Conservation (phyloP, 768 basidiomycete genomes). For the Amanita thiersii region DNA sequence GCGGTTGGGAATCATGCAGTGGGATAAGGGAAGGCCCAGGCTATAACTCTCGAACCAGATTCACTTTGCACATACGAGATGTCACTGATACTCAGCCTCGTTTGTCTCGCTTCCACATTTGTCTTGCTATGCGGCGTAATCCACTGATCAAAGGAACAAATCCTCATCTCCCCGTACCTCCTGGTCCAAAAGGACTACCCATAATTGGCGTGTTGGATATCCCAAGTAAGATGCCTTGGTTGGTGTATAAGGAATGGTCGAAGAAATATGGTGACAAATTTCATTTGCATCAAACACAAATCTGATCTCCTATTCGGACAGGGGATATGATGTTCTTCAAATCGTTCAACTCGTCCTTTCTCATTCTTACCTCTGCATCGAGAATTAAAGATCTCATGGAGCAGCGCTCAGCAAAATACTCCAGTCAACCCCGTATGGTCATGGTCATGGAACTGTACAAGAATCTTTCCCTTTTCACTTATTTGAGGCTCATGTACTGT, state of each 20-base stretch:
- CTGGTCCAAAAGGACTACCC: neutral
- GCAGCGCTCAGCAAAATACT: conserved; percentile 9
- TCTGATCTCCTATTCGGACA: neutral
- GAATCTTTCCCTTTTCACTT: neutral
- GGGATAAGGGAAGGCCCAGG: too few relatives aligned
- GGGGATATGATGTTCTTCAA: neutral
- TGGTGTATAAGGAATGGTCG: neutral
- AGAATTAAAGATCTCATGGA: conserved; percentile 5
- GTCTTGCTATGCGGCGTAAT: neutral
- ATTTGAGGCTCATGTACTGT: neutral
- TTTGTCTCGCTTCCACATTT: neutral
- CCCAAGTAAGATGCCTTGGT: neutral
- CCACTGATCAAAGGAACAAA: neutral
- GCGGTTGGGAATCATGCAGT: too few relatives aligned
- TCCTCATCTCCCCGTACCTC: neutral
- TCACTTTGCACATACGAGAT: too few relatives aligned
- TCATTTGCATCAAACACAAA: neutral
- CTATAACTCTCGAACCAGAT: too few relatives aligned
- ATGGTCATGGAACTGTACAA: neutral
- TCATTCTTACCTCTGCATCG: neutral
- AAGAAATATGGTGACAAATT: neutral
- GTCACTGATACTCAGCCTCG: neutral
- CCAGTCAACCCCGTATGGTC: neutral
- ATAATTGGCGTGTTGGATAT: neutral
- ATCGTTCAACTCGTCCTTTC: neutral